Base-by-base conservation (phyloP, 2,329 filamentous ascomycete genomes). In the Cladosporium velox region DNA sequence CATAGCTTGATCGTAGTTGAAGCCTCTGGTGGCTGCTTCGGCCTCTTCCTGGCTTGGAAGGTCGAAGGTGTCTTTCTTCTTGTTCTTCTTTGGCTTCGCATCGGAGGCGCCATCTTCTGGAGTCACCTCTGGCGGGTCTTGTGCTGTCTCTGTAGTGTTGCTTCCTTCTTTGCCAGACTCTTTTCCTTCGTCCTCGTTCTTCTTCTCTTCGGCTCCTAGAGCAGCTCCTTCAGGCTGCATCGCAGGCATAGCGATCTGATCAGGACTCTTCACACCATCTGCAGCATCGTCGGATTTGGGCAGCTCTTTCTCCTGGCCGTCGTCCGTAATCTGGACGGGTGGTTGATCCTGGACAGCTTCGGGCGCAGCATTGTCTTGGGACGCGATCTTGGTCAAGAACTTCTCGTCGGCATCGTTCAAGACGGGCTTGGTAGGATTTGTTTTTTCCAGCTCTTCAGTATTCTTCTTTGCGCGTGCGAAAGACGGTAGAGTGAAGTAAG, bases 371-470 rank as follows among this genome's bases (percentile, higher is more conserved):
- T 28, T 52, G 21, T 64, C 61, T 41, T 82, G 79, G 8, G 82
- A 79, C 3, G 82, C 82, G 35, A 87, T 82, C 38, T 78, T 77
- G 64, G 81, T 78, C 38, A 88, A 76, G 70, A 88, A 88, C 62
- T 81, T 79, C 70, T 88, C 84, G 68, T 89, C 87, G 71, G 87
- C 86, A n/a, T 85, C 81, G 21, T 84, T 86, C n/a, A 88, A 74
- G 2, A 88, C 82, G 6, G 82, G 73, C 71, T 77, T 72, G n/a
- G 75, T 70, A 7, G 76, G 76, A 51, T 77, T 77, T 10, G 69
- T 75, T 66, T 75, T 76, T 61, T 76, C 69, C 18, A 77, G 70
- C n/a, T 74, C 73, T 60, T 77, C 75, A 41, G 70, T 72, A 68
- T 77, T 76, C 70, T 76, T 74, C 69, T 75, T 77, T 26, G 76